Base-by-base conservation (phyloP, 2,329 filamentous ascomycete species). In the Coniochaeta ligniaria region DNA sequence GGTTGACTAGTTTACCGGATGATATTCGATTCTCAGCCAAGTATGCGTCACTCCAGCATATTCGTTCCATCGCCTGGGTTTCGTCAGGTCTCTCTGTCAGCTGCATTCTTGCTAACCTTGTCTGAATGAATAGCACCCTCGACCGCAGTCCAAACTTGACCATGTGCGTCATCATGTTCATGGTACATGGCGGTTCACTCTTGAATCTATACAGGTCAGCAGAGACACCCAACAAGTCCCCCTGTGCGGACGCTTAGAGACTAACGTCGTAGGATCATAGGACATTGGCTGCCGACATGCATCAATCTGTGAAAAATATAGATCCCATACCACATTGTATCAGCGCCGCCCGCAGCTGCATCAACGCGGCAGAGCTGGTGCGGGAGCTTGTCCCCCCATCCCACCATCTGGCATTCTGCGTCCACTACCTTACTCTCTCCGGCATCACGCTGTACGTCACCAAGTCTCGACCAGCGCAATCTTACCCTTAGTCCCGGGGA, bases 101-200 rank as follows among this genome's bases (percentile, higher is more conserved):
- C 31, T 33, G 31, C 5, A 33, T 33, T 33, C 31, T 33, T 33
- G 31, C 31, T 33, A 9, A 33, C 31, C 31, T n/a, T n/a, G n/a
- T n/a, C 31, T 33, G 31, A 33, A 5, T 33, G 31, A 6, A 33
- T 33, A 33, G 31, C 31, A 33, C 31, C 31, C 31, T 22, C 41
- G 41, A 45, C 17, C 17, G 41, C 17, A n/a, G 14, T 45, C 41
- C 41, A 45, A 22, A 50, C n/a, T 14, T 28, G 45, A 50, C n/a
- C 16, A 69, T 70, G 67, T 67, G 69, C 59, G 67, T 69, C 3
- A 68, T 71, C 16, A 62, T 67, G 20, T 71, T 70, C 56, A 68
- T 71, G 9, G 50, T 70, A 14, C 69, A 70, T 60, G 66, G 68
- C 1, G 69, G 69, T 1, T 69, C 66, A 3, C 61, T 71, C 0